Evolutionary conservation across 495 filamentous ascomycete species (phyloP), one percentile per base, ranked within the genome.

Genomic region (Aspergillus saccharolyticus): DNA sequence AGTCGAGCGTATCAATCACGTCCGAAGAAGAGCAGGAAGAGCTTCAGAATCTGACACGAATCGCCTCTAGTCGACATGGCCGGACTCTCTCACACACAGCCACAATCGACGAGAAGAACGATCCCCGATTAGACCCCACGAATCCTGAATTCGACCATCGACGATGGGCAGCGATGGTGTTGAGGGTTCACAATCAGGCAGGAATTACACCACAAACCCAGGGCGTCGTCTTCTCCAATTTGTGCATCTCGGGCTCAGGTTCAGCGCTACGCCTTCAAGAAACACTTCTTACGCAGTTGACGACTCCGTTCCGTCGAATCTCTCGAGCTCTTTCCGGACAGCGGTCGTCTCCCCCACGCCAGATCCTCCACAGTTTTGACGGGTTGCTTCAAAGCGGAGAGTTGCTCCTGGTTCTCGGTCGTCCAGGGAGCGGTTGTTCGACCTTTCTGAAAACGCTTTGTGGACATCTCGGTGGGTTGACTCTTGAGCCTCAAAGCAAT

Each of bases 211-310:
- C 60, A 52, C 69, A 56, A 20, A 43, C 54, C 20, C 62, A 69
- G 51, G 73, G 80, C 16, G 65, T 82, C 19, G 64, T 70, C 22
- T 80, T 82, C 56, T 70, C 67, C 21, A 69, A 81, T 42, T 64
- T 84, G 9, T 71, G 69, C 28, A 75, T 84, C n/a, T 78, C 68
- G 18, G 81, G 80, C 1, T 74, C 76, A 0, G 80, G 80, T 0
- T 63, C 72, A 3, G 76, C 77, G 1, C 57, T 82, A 16, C 75
- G 77, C 47, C 66, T 79, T 0, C 80, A 84, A 59, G 66, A 78
- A 17, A 80, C 73, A 5, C 66, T 83, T 8, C 66, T 64, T 6
- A 75, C 75, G 7, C 63, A 75, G 9, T 54, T 83, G 42, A 65
- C 65, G 14, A 61, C 71, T 5, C 80, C 78, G 4, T 71, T 82